Base-by-base conservation (phyloP, 2,329 filamentous ascomycete genomes). In the Alternaria dauci region DNA sequence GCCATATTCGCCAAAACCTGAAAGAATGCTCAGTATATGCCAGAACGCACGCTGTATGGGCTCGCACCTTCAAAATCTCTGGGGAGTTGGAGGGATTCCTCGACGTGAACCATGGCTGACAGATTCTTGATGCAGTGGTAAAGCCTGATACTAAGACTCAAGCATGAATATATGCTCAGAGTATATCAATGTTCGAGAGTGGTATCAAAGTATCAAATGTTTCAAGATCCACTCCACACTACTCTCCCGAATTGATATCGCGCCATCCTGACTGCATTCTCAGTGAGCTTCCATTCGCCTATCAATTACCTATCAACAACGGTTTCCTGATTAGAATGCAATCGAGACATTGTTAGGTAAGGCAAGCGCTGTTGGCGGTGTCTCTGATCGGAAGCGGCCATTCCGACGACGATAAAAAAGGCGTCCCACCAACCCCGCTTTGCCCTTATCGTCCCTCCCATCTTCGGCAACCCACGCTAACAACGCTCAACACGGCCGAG, bases 1-100 rank as follows among this genome's bases (percentile, higher is more conserved):
- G 0, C 79, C 76, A 25, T 73, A 68, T 55, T 81, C 79, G 23
- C 80, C 80, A 55, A 81, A 81, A 23, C 56, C 56, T 58, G 16
- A n/a, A 28, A 4, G 18, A 26, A n/a, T 28, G 36, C 14, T 54
- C 18, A 58, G 36, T 25, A 47, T 18, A n/a, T 11, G 20, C 5
- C n/a, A 23, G 26, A 28, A 11, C 12, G 16, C 16, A 47, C 23
- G 20, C 14, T 20, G 2, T 23, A 20, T 28, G 36, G n/a, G 25
- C 28, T n/a, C 26, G 28, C 25, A 8, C 80, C 74, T 71, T 76
- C 74, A 52, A 80, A 79, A 62, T 80, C 76, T 42, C 77, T 71
- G 77, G 76, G n/a, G 78, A 36, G 59, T 58, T 79, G 76, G 39
- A 78, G 62, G 32, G 72, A 64, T 42, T 76, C 70, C 61, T 79